phyloP scores from a whole-genome alignment of 2,329 filamentous ascomycete species.

The Phoma sp. region DNA sequence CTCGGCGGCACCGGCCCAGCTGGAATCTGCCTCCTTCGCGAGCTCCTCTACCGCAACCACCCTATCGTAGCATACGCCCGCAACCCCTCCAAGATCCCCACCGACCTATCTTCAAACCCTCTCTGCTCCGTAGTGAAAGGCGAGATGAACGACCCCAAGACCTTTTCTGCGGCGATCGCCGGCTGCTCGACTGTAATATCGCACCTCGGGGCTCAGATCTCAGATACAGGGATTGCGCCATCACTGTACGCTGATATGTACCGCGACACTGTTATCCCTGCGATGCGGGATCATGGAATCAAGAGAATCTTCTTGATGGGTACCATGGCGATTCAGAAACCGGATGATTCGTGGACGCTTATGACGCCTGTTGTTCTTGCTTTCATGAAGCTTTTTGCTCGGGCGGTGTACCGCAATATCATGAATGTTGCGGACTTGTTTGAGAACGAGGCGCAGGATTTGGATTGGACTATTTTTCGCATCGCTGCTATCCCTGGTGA shows the following conservation, averaged over 20 bases:
- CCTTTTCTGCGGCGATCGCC: background rate
- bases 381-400: conserved; percentile 1
- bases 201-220: background rate
- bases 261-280: background rate
- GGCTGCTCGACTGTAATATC: conserved; percentile 3
- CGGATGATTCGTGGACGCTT: background rate
- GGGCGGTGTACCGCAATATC: background rate
- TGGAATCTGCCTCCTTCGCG: conserved; percentile 4
- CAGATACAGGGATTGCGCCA: background rate
- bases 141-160: background rate
- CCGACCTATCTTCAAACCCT: background rate
- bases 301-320: conserved; percentile 4
- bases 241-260: conserved; percentile 2
- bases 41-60: conserved; percentile 6
- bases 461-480: conserved; percentile 11
- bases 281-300: background rate
- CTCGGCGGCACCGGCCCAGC: conserved; percentile 11
- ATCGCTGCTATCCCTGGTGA: conserved; percentile 7
- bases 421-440: background rate
- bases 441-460: background rate
- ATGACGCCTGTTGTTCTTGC: background rate
- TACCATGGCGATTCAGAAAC: background rate
- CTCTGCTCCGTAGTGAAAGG: background rate
- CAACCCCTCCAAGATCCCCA: conserved; percentile 7
- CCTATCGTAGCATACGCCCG: conserved; percentile 1